A percentile compares a stretch with the other conserved stretches of the same genome.
These are phyloP conservation scores for Chondrus crispus DNA, from an alignment of 23 red algal species.

Conservation along the genomic window DNA sequence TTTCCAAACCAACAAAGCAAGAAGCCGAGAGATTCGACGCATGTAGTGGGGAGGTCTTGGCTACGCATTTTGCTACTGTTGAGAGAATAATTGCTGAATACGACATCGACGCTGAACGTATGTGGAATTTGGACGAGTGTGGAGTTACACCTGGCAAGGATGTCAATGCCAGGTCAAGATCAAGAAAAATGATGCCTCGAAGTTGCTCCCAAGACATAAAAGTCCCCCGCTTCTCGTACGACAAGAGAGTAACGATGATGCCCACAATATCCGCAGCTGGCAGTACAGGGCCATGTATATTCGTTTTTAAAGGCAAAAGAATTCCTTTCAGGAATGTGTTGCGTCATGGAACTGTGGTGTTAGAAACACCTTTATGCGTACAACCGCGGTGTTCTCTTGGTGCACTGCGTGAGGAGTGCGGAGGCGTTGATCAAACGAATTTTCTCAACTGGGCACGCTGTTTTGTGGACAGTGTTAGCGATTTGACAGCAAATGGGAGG, in stretches of 20 bases:
- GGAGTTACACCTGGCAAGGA: constrained; percentile 17
- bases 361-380: not conserved
- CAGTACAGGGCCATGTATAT: not conserved
- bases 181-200: not conserved
- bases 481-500: not conserved
- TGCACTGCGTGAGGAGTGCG: not conserved
- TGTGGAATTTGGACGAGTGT: not conserved
- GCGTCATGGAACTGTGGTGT: not conserved
- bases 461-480: not conserved
- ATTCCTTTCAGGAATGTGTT: not conserved
- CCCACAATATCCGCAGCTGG: not conserved
- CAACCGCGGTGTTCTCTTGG: not conserved
- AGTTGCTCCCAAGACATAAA: not conserved
- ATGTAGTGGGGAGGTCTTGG: not conserved
- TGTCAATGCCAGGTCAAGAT: not conserved
- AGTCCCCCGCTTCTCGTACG: not conserved
- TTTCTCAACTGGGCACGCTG: not conserved
- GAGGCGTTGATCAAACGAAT: not conserved
- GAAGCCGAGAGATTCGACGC: not conserved
- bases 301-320: constrained; percentile 16
- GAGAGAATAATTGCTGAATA: not conserved
- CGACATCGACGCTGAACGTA: not conserved
- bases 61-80: not conserved
- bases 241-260: constrained; percentile 31
- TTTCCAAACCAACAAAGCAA: not conserved